Base-by-base conservation (phyloP, 306 rosid species). In the Corylus heterophylla region DNA sequence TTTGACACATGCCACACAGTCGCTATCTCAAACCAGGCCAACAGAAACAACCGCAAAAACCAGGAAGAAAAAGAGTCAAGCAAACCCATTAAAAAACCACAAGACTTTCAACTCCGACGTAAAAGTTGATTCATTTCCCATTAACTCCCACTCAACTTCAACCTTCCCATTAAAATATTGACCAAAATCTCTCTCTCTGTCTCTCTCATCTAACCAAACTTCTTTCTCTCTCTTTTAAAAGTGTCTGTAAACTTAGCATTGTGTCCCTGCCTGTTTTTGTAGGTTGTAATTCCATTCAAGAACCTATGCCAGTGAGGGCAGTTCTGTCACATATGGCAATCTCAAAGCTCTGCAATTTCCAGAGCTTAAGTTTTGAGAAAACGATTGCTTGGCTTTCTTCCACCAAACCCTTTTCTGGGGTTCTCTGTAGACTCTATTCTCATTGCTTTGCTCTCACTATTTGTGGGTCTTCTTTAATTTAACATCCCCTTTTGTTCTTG, bases 381-480 rank as follows among this genome's bases (percentile, higher is more conserved):
- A 74, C 45, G 66, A 76, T 82, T 74, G 72, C 31, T 86, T 75
- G 55, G 75, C 66, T 20, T 66, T 55, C 78, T 74, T 76, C 76
- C 91, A 83, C 85, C 90, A 85, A 84, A 85, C 79, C 78, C 84
- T 76, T 39, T 75, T 84, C 86, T 86, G 85, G 86, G 89, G 82
- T 81, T 89, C 73, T 71, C 56, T 27, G 74, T 79, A 79, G 71
- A 67, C 83, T 87, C 72, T 81, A 74, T 84, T 84, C 79, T 66
- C 67, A 82, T 93, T 84, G 82, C 89, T 89, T 86, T 76, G 71
- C 77, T 79, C 76, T 84, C 84, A 86, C 88, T 86, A 50, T 74
- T 86, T 76, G 83, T 77, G 87, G 88, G 69, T 76, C 76, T 78
- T 84, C 69, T 73, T 82, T 88, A 74, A 80, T 79, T 80, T 88